Conservation (phyloP, 495 filamentous ascomycete genomes). For the Neurospora terricola region DNA sequence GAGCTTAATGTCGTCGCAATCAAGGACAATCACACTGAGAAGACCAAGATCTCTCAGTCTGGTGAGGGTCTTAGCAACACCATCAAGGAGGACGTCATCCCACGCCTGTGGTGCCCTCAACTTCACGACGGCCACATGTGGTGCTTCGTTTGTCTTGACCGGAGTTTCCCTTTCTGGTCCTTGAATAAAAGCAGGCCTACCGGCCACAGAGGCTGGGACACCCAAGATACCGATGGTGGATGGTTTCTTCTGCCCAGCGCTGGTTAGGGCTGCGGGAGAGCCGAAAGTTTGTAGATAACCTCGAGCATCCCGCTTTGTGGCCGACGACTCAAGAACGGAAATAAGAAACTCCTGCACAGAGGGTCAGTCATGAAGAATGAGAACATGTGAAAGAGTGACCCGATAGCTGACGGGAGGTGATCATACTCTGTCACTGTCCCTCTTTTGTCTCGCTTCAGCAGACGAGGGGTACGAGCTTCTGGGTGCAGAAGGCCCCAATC, state of each 20-base stretch:
- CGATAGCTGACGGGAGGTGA: background rate
- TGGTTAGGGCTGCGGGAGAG: constrained; percentile 12
- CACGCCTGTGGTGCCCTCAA: constrained; percentile 61
- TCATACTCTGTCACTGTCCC: constrained; percentile 31
- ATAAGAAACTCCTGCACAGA: constrained; percentile 63
- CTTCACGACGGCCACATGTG: constrained; percentile 83
- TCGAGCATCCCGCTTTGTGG: constrained; percentile 84
- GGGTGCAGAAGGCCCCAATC: background rate
- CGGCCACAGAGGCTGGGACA: constrained; percentile 21
- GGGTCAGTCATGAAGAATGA: constrained; percentile 7
- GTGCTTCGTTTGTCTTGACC: constrained; percentile 30
- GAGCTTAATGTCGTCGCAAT: constrained; percentile 44
- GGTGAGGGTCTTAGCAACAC: constrained; percentile 71
- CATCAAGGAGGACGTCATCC: constrained; percentile 55
- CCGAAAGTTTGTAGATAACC: constrained; percentile 76
- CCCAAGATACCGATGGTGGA: constrained; percentile 14
- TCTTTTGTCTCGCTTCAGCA: constrained; percentile 33
- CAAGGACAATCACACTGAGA: constrained; percentile 70
- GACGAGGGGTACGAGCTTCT: constrained; percentile 23
- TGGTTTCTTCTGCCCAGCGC: constrained; percentile 2
- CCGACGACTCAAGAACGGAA: constrained; percentile 69
- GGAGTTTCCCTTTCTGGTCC: constrained; percentile 19
- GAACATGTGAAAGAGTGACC: background rate
- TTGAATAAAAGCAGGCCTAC: constrained; percentile 27
- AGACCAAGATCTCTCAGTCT: constrained; percentile 77